These are phyloP conservation scores for Phaeotremella skinneri DNA, from an alignment of 768 basidiomycete species.

Conservation along the genomic window DNA sequence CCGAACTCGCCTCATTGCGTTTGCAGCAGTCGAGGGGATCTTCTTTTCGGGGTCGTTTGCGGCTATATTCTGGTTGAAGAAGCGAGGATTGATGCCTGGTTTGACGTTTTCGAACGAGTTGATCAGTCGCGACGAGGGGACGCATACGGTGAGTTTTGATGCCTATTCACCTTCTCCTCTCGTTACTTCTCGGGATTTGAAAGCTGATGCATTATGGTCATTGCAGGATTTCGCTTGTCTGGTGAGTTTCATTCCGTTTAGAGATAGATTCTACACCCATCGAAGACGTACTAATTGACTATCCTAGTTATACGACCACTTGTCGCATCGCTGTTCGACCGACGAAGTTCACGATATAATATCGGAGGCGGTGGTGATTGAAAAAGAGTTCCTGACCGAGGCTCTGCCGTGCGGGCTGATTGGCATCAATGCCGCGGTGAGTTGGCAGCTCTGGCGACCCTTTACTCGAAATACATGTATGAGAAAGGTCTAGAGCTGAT, in stretches of 20 bases:
- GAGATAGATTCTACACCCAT: background rate
- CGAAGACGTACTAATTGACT: background rate
- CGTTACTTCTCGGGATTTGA: too few species aligned
- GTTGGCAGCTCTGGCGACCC: slow-evolving; percentile 3
- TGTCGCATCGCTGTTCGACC: slow-evolving; percentile 36
- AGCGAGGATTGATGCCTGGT: slow-evolving; percentile 51
- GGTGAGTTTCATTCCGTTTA: slow-evolving; percentile 5
- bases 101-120: slow-evolving; percentile 49
- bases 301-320: slow-evolving; percentile 36
- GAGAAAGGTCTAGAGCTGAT: background rate
- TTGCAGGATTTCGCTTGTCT: slow-evolving; percentile 39
- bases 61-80: slow-evolving; percentile 53
- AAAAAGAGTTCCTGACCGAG: slow-evolving; percentile 52
- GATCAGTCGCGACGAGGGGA: slow-evolving; percentile 47
- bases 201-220: slow-evolving; percentile 2
- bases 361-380: slow-evolving; percentile 48
- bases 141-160: slow-evolving; percentile 31
- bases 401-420: slow-evolving; percentile 48
- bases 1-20: slow-evolving; percentile 46
- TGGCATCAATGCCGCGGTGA: slow-evolving; percentile 47
- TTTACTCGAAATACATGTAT: background rate
- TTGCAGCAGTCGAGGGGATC: slow-evolving; percentile 52
- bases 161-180: background rate
- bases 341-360: slow-evolving; percentile 47
- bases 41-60: slow-evolving; percentile 53